Evolutionary conservation across 2,329 filamentous ascomycete genomes (phyloP).

Genomic region (Rutstroemia sydowiana): DNA sequence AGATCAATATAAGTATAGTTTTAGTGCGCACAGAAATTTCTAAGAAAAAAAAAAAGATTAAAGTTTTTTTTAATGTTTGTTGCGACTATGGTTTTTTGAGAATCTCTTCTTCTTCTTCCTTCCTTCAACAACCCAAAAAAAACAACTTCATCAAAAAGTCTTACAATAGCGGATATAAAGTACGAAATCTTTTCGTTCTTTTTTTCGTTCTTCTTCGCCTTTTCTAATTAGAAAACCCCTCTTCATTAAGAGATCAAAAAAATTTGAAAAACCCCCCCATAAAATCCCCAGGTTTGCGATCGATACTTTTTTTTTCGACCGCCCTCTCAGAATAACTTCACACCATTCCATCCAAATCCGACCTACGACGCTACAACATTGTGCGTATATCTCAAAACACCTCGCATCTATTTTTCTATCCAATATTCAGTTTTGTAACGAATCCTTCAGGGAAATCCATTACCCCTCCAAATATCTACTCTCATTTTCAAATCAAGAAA

Average conservation of each 20-base stretch:
- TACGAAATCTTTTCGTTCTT: conserved; percentile 28
- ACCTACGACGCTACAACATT: neutral
- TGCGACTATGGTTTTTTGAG: conserved; percentile 14
- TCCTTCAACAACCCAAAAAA: conserved; percentile 13
- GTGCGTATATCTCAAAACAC: conserved; percentile 7
- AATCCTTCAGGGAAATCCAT: conserved; percentile 14
- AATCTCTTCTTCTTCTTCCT: conserved; percentile 10
- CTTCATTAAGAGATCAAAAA: conserved; percentile 31
- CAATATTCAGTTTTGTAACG: conserved; percentile 15
- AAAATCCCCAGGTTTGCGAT: conserved; percentile 25
- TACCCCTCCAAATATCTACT: conserved; percentile 9
- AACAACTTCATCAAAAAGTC: conserved; percentile 14
- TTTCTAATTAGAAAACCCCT: conserved; percentile 28
- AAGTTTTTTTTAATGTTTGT: conserved; percentile 10
- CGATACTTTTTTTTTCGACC: conserved; percentile 13
- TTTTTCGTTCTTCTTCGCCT: conserved; percentile 31
- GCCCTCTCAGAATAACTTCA: conserved; percentile 5
- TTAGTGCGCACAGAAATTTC: conserved; percentile 12
- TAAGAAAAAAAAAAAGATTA: conserved; percentile 10
- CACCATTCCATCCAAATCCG: conserved; percentile 1
- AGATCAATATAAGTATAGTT: neutral
- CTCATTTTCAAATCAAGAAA: conserved; percentile 15
- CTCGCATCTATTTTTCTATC: conserved; percentile 13
- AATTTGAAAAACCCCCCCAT: conserved; percentile 33
- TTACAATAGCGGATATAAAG: conserved; percentile 27